phyloP scores from a whole-genome alignment of 2,329 filamentous ascomycete species.

The Emydomyces testavorans region DNA sequence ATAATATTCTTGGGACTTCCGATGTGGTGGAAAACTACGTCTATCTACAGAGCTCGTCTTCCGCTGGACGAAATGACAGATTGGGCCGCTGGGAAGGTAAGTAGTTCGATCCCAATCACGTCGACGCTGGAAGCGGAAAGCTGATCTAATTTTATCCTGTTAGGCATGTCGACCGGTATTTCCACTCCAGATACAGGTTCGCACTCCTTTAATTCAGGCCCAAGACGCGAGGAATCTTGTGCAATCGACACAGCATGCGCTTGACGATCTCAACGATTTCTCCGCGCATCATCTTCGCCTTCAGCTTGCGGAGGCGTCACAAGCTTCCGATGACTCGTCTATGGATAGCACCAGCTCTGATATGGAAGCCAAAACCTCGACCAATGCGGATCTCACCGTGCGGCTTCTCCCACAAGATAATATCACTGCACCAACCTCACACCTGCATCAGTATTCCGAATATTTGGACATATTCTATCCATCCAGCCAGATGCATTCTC shows the following conservation, averaged over 20 bases:
- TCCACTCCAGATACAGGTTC: slow-evolving; percentile 68
- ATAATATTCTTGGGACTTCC: slow-evolving; percentile 74
- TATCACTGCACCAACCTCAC: slow-evolving; percentile 44
- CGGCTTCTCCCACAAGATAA: slow-evolving; percentile 48
- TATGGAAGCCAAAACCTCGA: slow-evolving; percentile 3
- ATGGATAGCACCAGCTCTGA: slow-evolving; percentile 8
- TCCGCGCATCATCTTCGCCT: slow-evolving; percentile 71
- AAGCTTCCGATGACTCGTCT: slow-evolving; percentile 11
- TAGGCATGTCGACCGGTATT: slow-evolving; percentile 82
- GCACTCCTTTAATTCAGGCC: slow-evolving; percentile 53
- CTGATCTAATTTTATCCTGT: slow-evolving; percentile 2
- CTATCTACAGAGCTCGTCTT: slow-evolving; percentile 75
- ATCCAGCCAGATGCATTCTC: slow-evolving; percentile 54
- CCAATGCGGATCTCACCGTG: slow-evolving; percentile 53
- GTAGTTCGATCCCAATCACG: slow-evolving; percentile 16
- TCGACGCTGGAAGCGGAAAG: neutral
- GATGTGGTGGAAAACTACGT: slow-evolving; percentile 92
- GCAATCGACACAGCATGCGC: slow-evolving; percentile 68
- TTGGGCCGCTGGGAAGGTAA: slow-evolving; percentile 82
- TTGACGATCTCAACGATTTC: slow-evolving; percentile 80
- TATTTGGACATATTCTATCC: slow-evolving; percentile 69
- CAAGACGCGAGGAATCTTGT: slow-evolving; percentile 62
- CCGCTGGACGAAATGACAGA: slow-evolving; percentile 76
- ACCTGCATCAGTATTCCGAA: slow-evolving; percentile 57
- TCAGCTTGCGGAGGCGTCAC: slow-evolving; percentile 42